Base-by-base conservation (phyloP, 768 basidiomycete species). In the Leccinum truebloodii region DNA sequence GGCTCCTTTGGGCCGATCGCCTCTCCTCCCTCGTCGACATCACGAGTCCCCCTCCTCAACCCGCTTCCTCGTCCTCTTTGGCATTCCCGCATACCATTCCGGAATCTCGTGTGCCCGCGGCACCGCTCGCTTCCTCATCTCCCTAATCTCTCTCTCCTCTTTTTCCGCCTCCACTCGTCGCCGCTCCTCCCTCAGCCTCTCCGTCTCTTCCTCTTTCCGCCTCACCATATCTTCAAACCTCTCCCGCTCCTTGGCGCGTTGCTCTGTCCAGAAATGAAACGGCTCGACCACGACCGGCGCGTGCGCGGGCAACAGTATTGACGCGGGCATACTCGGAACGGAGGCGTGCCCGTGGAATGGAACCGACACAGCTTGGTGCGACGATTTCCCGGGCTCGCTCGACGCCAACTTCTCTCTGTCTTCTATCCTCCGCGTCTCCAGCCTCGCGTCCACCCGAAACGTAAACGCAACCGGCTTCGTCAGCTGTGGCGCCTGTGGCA, bases 51-150 rank as follows among this genome's bases (percentile, higher is more conserved):
- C 16, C 37, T 37, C 39, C n/a, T 20, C 20, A 20, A 46, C 44
- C 44, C 44, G 44, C 20, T 46, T 46, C 44, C 44, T 46, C 44
- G 58, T 54, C 74, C 77, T 83, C 81, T 81, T 89, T 65, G 88
- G 88, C 70, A 82, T 84, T 48, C 81, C 81, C 64, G 82, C 85
- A 67, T 92, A 92, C 90, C 90, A 92, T 63, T 85, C 86, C 12
- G 90, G 90, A 26, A 92, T 80, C 66, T 83, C 83, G 69, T 90
- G 80, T 51, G 90, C 90, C 72, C 79, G 84, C 24, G 87, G 86
- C 51, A 92, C 75, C 18, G 87, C 81, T 64, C 77, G 80, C 77
- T 79, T 83, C 70, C 90, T 76, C 67, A 88, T 61, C 75, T 86
- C 88, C 69, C 71, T 79, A 60, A 89, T 70, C 75, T 84, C 86